Conservation (phyloP, 176 grass and related monocot species). For the Areca catechu region DNA sequence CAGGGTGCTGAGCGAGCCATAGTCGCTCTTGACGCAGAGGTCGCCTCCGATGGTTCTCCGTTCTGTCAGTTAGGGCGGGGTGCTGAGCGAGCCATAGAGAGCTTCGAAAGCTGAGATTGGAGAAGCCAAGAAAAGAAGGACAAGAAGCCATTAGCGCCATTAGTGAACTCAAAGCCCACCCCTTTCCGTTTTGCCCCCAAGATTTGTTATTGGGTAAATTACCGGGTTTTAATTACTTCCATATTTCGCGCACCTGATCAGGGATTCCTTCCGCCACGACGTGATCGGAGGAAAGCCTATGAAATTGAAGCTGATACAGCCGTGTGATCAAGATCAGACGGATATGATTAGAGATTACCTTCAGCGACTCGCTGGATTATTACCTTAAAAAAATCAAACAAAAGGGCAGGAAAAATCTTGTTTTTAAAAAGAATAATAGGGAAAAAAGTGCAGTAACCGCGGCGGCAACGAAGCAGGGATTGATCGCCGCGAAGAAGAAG, state of each 20-base stretch:
- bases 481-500: not conserved
- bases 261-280: too few relatives aligned
- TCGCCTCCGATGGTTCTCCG: conserved; percentile 14
- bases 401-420: not conserved
- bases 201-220: too few relatives aligned
- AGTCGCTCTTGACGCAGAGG: not conserved
- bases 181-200: too few relatives aligned
- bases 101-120: conserved; percentile 28
- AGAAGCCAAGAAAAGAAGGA: conserved; percentile 1
- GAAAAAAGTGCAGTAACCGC: not conserved
- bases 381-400: too few relatives aligned
- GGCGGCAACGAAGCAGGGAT: not conserved
- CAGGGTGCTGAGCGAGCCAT: conserved; percentile 11
- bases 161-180: not conserved
- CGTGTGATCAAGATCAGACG: too few relatives aligned
- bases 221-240: too few relatives aligned
- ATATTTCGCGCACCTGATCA: too few relatives aligned
- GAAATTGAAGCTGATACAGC: too few relatives aligned
- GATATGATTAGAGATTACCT: too few relatives aligned
- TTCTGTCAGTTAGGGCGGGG: conserved; percentile 2
- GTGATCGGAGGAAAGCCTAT: too few relatives aligned
- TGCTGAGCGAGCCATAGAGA: conserved; percentile 23
- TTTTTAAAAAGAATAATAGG: not conserved
- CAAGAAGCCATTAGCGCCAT: not conserved
- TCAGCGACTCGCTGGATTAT: too few relatives aligned